A percentile compares a stretch with the other conserved stretches of the same genome.
These are phyloP conservation scores for Skeletonema tropicum DNA, from an alignment of 108 stramenopile genomes.

Conservation along the genomic window DNA sequence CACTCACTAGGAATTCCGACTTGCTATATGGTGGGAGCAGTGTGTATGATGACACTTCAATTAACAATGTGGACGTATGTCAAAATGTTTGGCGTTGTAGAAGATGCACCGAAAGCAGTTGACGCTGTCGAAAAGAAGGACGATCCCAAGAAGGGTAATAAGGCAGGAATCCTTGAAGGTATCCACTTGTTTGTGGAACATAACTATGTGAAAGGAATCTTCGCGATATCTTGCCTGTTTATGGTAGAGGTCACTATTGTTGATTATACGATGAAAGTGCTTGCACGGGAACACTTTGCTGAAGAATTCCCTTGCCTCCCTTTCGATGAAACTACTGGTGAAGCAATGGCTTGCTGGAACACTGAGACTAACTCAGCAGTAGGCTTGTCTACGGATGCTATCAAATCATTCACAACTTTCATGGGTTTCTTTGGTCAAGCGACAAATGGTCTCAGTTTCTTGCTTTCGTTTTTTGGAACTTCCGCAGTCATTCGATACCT, in stretches of 20 bases:
- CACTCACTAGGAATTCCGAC: conserved; percentile 75
- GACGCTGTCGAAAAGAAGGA: conserved; percentile 50
- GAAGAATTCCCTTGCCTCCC: conserved; percentile 79
- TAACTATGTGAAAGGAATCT: conserved; percentile 98
- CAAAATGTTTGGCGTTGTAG: conserved; percentile 68
- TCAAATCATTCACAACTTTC: conserved; percentile 89
- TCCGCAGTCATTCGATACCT: conserved; percentile 94
- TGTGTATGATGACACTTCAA: conserved; percentile 85
- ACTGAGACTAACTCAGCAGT: conserved; percentile 58
- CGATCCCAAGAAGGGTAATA: conserved; percentile 59
- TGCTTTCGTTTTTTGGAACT: conserved; percentile 93
- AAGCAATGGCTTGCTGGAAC: conserved; percentile 80
- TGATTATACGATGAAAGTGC: conserved; percentile 96
- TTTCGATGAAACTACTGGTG: conserved; percentile 36
- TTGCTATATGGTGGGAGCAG: conserved; percentile 82
- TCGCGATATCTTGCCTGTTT: conserved; percentile 95
- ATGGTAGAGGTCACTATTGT: conserved; percentile 99
- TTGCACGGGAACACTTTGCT: conserved; percentile 89
- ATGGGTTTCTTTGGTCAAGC: conserved; percentile 97
- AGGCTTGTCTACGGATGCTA: conserved; percentile 77
- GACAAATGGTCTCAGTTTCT: conserved; percentile 92
- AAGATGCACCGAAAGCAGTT: conserved; percentile 18
- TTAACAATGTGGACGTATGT: conserved; percentile 93
- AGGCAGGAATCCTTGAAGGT: conserved; percentile 94
- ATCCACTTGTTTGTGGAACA: conserved; percentile 88